phyloP scores from a whole-genome alignment of 306 rosid genomes.

The Quercus dentata region DNA sequence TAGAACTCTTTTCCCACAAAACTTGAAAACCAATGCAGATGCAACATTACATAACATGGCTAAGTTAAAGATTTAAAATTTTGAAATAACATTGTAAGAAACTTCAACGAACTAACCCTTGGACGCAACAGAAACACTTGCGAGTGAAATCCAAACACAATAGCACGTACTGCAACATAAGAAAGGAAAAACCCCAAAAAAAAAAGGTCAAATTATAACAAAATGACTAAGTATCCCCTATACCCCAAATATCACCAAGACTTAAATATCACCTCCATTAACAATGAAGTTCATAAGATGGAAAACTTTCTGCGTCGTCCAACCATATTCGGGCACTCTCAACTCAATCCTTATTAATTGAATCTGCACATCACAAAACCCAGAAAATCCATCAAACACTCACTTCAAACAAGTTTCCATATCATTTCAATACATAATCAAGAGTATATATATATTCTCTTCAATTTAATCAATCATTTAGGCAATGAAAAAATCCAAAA shows the following conservation, averaged over 20 bases:
- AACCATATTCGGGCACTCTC: slow-evolving; percentile 93
- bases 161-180: slow-evolving; percentile 69
- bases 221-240: neutral
- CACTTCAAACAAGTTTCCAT: neutral
- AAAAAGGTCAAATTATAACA: neutral
- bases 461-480: neutral
- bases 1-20: neutral
- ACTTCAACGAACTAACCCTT: slow-evolving; percentile 43
- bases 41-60: neutral
- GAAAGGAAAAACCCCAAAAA: neutral
- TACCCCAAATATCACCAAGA: neutral
- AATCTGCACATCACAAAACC: slow-evolving; percentile 40
- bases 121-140: slow-evolving; percentile 72
- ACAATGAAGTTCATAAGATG: slow-evolving; percentile 96
- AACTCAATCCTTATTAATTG: slow-evolving; percentile 87
- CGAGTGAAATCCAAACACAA: slow-evolving; percentile 83
- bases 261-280: slow-evolving; percentile 61
- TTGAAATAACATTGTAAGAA: neutral
- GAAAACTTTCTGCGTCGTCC: slow-evolving; percentile 97
- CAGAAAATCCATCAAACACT: neutral
- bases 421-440: neutral
- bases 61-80: neutral
- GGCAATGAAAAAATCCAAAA: neutral
- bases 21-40: neutral
- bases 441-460: neutral